These are phyloP conservation scores for Trebouxia sp. DNA, from an alignment of 139 green algal species.

Conservation along the genomic window DNA sequence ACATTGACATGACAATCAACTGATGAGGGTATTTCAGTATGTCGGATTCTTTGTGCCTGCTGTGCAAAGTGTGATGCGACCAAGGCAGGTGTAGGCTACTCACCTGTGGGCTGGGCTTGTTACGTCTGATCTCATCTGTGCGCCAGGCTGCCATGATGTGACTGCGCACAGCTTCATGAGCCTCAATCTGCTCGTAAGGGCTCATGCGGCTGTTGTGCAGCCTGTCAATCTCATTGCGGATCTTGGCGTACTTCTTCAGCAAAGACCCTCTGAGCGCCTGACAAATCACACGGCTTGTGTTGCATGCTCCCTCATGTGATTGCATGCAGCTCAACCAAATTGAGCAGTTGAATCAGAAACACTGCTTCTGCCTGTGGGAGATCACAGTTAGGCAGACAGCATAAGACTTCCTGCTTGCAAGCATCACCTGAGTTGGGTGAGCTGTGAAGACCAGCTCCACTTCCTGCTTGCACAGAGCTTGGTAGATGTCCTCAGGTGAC, in stretches of 20 bases:
- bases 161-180: conserved; percentile 71
- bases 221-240: conserved; percentile 68
- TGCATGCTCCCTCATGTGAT: too few relatives aligned
- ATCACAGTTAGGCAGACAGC: too few relatives aligned
- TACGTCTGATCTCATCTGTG: conserved; percentile 94
- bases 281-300: too few relatives aligned
- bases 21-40: not conserved
- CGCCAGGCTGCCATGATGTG: conserved; percentile 86
- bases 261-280: conserved; percentile 76
- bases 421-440: conserved; percentile 81
- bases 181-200: conserved; percentile 79
- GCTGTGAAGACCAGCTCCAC: conserved; percentile 90
- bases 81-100: too few relatives aligned
- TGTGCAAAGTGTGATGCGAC: too few relatives aligned
- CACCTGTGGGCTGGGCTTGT: conserved; percentile 85
- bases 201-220: conserved; percentile 84
- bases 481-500: conserved; percentile 69
- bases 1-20: not conserved
- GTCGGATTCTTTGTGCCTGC: too few relatives aligned
- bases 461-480: conserved; percentile 76
- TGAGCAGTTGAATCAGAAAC: too few relatives aligned
- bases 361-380: too few relatives aligned
- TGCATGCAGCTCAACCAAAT: too few relatives aligned
- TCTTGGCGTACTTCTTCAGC: conserved; percentile 82
- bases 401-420: not conserved